phyloP scores from a whole-genome alignment of 768 basidiomycete genomes.

The Mycena vulgaris region DNA sequence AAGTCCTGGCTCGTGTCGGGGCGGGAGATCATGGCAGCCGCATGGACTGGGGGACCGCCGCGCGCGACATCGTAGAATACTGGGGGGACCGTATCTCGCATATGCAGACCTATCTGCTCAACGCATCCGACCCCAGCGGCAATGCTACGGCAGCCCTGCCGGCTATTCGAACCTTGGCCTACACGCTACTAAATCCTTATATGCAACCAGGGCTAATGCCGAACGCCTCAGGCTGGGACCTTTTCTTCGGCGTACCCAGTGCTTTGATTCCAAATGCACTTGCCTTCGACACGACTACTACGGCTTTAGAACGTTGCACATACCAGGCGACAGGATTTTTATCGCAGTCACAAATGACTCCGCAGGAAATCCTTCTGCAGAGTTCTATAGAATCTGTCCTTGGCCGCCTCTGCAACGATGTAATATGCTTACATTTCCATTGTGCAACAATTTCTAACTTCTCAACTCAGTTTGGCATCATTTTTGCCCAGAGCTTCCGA shows the following conservation, averaged over 20 bases:
- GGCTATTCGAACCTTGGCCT: slow-evolving; percentile 36
- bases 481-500: slow-evolving; percentile 40
- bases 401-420: slow-evolving; percentile 37
- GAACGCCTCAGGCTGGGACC: slow-evolving; percentile 39
- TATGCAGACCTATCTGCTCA: slow-evolving; percentile 32
- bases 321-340: slow-evolving; percentile 38
- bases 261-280: background rate
- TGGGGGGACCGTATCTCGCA: slow-evolving; percentile 41
- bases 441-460: background rate
- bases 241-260: slow-evolving; percentile 33
- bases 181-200: slow-evolving; percentile 39
- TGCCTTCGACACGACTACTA: slow-evolving; percentile 15
- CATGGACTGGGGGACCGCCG: slow-evolving; percentile 34
- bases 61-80: slow-evolving; percentile 35
- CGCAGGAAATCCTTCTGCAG: slow-evolving; percentile 35
- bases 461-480: slow-evolving; percentile 33
- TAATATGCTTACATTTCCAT: background rate
- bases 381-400: slow-evolving; percentile 37
- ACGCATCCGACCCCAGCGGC: slow-evolving; percentile 28
- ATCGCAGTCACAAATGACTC: slow-evolving; percentile 27
- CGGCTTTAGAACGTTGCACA: slow-evolving; percentile 38
- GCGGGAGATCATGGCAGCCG: slow-evolving; percentile 23
- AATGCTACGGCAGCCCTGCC: slow-evolving; percentile 33
- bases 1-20: slow-evolving; percentile 20
- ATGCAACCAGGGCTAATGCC: slow-evolving; percentile 38